Conservation (phyloP, 257 asterid genomes). For the Solanum pennellii region DNA sequence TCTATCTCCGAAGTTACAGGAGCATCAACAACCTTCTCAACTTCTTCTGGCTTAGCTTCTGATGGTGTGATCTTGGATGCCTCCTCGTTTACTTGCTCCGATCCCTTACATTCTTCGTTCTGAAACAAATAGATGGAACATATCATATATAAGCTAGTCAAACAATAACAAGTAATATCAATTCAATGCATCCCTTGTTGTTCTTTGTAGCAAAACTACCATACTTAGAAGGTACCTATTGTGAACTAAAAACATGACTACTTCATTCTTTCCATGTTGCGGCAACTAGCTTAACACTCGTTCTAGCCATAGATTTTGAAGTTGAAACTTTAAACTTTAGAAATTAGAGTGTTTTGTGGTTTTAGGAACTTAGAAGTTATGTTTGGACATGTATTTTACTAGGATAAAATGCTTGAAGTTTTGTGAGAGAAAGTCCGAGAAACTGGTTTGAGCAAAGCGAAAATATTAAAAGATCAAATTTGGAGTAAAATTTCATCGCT, state of each 20-base stretch:
- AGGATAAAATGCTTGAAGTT: neutral
- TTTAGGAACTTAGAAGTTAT: neutral
- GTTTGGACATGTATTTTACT: neutral
- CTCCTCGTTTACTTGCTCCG: neutral
- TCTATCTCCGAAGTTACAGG: constrained; percentile 1
- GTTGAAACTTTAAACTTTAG: neutral
- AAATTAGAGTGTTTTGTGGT: neutral
- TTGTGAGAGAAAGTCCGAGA: neutral
- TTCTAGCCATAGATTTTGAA: neutral
- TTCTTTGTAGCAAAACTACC: neutral
- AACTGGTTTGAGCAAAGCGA: neutral
- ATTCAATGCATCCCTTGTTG: neutral
- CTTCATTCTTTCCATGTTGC: neutral
- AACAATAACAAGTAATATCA: neutral
- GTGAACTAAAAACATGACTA: neutral
- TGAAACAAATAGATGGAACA: neutral
- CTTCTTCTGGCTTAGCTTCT: constrained; percentile 4
- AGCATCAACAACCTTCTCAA: constrained; percentile 1
- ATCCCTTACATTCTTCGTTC: neutral
- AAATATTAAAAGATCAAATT: neutral
- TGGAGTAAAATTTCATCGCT: neutral
- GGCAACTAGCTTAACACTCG: neutral
- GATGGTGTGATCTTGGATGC: neutral
- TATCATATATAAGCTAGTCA: neutral
- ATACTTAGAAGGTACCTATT: neutral